Conservation (phyloP, 441 rosid genomes). For the Euphorbia celastroides region DNA sequence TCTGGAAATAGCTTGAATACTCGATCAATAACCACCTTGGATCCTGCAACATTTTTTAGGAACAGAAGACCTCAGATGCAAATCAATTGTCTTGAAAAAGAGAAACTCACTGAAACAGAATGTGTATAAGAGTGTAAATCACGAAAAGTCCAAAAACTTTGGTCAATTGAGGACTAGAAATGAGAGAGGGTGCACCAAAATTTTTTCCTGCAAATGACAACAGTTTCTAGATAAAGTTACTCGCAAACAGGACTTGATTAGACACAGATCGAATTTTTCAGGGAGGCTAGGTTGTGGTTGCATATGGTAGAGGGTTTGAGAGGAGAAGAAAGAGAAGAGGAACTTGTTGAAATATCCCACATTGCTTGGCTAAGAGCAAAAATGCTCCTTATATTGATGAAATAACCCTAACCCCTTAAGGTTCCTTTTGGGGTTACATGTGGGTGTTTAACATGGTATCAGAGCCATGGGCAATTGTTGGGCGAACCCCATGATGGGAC, state of each 20-base stretch:
- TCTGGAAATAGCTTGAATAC: slow-evolving; percentile 64
- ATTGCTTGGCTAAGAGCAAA: too few relatives aligned
- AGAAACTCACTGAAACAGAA: slow-evolving; percentile 13
- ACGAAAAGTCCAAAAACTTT: background rate
- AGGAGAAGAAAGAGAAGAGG: too few relatives aligned
- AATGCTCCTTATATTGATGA: too few relatives aligned
- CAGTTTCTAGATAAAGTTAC: background rate
- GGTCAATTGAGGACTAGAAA: background rate
- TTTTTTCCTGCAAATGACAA: background rate
- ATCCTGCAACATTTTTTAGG: slow-evolving; percentile 39
- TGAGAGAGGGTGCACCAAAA: background rate
- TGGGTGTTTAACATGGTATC: too few relatives aligned
- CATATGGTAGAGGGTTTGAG: background rate
- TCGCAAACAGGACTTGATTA: background rate
- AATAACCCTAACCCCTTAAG: too few relatives aligned
- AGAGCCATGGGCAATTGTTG: too few relatives aligned
- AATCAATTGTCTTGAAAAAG: slow-evolving; percentile 8
- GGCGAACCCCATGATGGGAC: too few relatives aligned
- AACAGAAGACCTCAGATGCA: slow-evolving; percentile 19
- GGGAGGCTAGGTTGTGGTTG: background rate
- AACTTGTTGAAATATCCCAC: too few relatives aligned
- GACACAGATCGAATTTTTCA: background rate
- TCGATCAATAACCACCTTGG: slow-evolving; percentile 52
- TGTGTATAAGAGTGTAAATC: background rate
- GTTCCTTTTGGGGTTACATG: too few relatives aligned